Evolutionary conservation across 139 green algal species (phyloP).

Genomic region (Closterium sp.): DNA sequence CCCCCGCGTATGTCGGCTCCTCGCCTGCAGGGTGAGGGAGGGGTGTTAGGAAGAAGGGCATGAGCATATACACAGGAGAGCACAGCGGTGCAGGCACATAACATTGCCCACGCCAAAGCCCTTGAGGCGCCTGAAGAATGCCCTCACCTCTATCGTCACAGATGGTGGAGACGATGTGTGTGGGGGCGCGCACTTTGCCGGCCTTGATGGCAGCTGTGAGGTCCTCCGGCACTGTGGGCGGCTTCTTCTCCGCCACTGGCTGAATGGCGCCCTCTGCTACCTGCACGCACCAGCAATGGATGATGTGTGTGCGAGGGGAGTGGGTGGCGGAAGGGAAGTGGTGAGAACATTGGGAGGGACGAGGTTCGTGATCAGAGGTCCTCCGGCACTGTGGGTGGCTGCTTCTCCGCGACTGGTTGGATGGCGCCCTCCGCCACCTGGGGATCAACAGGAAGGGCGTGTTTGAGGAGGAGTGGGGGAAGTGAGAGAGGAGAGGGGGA

Average conservation of each 20-base stretch:
- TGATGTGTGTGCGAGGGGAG: not conserved
- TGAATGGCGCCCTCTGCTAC: conserved; percentile 62
- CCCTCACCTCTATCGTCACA: conserved; percentile 86
- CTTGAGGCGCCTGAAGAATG: no score
- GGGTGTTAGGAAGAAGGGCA: no score
- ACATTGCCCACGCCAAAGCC: no score
- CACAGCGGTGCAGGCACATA: no score
- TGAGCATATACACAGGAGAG: no score
- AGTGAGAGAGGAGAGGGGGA: no score
- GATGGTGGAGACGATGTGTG: conserved; percentile 87
- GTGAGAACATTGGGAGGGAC: no score
- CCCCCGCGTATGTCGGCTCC: conserved; percentile 73
- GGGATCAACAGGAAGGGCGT: no score
- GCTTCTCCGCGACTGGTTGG: not conserved
- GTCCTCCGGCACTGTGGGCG: conserved; percentile 74
- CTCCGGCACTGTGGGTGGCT: not conserved
- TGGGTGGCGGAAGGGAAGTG: no score
- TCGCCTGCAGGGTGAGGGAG: conserved; percentile 54
- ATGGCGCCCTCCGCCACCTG: conserved; percentile 63
- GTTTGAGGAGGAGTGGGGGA: no score
- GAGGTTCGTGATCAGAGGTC: no score
- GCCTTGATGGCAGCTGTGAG: conserved; percentile 74
- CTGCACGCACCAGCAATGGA: not conserved
- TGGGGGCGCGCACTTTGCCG: conserved; percentile 85
- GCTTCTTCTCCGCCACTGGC: conserved; percentile 64